Evolutionary conservation across 176 grass and related monocot genomes (phyloP).

Genomic region (Dactylis glomerata): DNA sequence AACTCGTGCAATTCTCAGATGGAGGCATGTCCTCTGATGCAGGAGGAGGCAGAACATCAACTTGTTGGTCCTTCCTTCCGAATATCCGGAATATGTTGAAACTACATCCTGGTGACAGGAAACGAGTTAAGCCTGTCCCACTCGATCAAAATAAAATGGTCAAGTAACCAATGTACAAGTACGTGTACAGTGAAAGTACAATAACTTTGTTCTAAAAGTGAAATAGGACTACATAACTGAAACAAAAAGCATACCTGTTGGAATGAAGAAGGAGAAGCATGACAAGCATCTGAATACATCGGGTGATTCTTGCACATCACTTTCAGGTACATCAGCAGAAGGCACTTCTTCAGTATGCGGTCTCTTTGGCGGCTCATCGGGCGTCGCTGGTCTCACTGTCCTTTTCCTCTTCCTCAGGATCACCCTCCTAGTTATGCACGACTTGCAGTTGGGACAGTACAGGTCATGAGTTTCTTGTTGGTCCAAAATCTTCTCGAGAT

Average conservation of each 20-base stretch:
- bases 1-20: slow-evolving; percentile 44
- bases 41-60: slow-evolving; percentile 31
- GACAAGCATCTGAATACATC: slow-evolving; percentile 84
- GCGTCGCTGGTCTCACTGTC: slow-evolving; percentile 19
- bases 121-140: slow-evolving; percentile 9
- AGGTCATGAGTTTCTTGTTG: slow-evolving; percentile 90
- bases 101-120: slow-evolving; percentile 50
- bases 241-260: slow-evolving; percentile 52
- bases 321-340: background rate
- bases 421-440: slow-evolving; percentile 83
- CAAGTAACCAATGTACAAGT: slow-evolving; percentile 3
- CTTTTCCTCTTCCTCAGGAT: slow-evolving; percentile 92
- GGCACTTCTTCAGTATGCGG: slow-evolving; percentile 3
- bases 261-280: slow-evolving; percentile 89
- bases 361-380: slow-evolving; percentile 42
- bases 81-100: slow-evolving; percentile 77
- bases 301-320: slow-evolving; percentile 26
- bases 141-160: background rate
- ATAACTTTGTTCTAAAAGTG: background rate
- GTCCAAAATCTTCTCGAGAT: slow-evolving; percentile 68
- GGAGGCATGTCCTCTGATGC: slow-evolving; percentile 20
- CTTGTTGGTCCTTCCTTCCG: slow-evolving; percentile 32
- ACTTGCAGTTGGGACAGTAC: slow-evolving; percentile 79
- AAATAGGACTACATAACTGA: background rate
- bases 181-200: background rate